These are phyloP conservation scores for Aureobasidium melanogenum DNA, from an alignment of 2,329 filamentous ascomycete genomes.

Conservation along the genomic window DNA sequence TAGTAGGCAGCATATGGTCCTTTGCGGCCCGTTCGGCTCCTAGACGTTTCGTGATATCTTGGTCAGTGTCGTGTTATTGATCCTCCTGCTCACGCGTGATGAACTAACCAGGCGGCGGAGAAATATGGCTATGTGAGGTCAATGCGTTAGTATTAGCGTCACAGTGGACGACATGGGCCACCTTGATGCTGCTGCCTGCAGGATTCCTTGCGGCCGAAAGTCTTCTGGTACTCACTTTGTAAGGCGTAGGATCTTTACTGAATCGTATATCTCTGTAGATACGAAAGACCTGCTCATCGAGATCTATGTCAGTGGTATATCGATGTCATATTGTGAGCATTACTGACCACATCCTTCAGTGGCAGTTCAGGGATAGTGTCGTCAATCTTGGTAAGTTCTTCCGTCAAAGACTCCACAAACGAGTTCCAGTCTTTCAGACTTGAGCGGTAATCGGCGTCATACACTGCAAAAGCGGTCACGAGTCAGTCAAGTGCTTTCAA, in stretches of 20 bases:
- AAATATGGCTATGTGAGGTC: conserved; percentile 59
- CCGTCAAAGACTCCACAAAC: conserved; percentile 64
- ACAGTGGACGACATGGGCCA: background rate
- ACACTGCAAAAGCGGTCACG: conserved; percentile 41
- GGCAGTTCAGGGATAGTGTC: conserved; percentile 80
- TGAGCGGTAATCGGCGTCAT: conserved; percentile 70
- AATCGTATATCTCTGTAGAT: conserved; percentile 85
- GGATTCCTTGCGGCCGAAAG: background rate
- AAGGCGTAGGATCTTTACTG: conserved; percentile 74
- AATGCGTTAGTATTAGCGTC: conserved; percentile 9
- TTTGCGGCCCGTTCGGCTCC: conserved; percentile 78
- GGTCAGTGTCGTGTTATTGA: conserved; percentile 6
- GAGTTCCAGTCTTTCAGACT: conserved; percentile 73
- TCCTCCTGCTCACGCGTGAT: background rate
- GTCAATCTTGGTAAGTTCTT: conserved; percentile 62
- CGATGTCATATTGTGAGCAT: background rate
- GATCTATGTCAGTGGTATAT: background rate
- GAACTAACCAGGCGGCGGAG: conserved; percentile 62
- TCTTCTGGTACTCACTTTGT: conserved; percentile 57
- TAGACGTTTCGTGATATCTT: conserved; percentile 19
- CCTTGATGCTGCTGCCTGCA: background rate
- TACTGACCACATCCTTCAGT: conserved; percentile 63
- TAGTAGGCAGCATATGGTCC: conserved; percentile 86
- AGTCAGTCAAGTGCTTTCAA: conserved; percentile 5
- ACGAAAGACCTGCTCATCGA: conserved; percentile 54